phyloP scores from a whole-genome alignment of 305 asterid species.

The Nicotiana rustica region DNA sequence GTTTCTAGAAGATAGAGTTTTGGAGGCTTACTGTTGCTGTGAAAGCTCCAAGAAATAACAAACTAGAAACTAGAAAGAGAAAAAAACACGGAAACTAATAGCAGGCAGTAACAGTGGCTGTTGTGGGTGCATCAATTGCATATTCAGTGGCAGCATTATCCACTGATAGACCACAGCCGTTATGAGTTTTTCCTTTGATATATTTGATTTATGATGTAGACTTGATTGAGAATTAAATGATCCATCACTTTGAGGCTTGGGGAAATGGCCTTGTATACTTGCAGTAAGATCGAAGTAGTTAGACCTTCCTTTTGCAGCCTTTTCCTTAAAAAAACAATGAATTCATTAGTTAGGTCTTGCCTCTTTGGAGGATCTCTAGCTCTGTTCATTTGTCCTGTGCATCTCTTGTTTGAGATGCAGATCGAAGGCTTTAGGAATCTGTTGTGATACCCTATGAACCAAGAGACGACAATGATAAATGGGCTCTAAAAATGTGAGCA shows the following conservation, averaged over 20 bases:
- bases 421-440: constrained; percentile 11
- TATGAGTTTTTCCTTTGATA: not conserved
- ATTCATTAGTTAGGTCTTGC: not conserved
- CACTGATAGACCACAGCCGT: not conserved
- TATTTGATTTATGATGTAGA: not conserved
- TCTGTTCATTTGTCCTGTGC: constrained; percentile 15
- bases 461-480: constrained; percentile 12
- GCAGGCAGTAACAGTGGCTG: not conserved
- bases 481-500: constrained; percentile 10
- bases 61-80: constrained; percentile 6
- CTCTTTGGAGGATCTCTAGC: constrained; percentile 18
- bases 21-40: constrained; percentile 1
- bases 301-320: constrained; percentile 5
- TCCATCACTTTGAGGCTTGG: not conserved
- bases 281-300: not conserved
- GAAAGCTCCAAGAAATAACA: not conserved
- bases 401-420: constrained; percentile 24
- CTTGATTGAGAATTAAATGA: constrained; percentile 10
- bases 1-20: not conserved
- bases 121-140: constrained; percentile 23
- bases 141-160: not conserved
- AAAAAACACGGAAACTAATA: not conserved
- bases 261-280: not conserved
- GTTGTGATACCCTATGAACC: not conserved
- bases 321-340: not conserved